Evolutionary conservation across 495 filamentous ascomycete species (phyloP).

Genomic region (Amphirosellinia nigrospora): DNA sequence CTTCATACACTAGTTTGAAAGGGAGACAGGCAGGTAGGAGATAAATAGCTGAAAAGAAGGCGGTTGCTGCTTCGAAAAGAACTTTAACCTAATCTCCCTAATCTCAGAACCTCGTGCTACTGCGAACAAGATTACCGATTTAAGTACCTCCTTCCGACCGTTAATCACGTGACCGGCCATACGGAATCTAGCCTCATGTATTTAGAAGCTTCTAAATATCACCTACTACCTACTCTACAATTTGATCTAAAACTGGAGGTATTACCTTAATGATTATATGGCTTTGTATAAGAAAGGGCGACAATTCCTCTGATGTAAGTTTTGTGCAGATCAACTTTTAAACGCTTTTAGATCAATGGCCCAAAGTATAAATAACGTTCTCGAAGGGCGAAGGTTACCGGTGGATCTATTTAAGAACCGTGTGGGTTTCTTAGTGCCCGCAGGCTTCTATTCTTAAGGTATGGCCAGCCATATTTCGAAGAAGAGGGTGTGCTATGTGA

Average conservation of each 20-base stretch:
- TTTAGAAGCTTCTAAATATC: not conserved
- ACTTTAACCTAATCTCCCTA: too few relatives aligned
- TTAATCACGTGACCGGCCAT: not conserved
- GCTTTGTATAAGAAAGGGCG: not conserved
- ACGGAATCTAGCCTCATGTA: not conserved
- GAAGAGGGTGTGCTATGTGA: not conserved
- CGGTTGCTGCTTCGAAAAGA: not conserved
- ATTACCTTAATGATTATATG: not conserved
- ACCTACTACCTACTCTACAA: not conserved
- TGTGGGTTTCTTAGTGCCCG: too few relatives aligned
- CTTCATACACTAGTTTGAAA: not conserved
- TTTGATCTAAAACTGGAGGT: not conserved
- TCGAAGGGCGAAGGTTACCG: too few relatives aligned
- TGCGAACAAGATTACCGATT: not conserved
- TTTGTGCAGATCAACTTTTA: not conserved
- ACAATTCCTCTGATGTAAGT: not conserved
- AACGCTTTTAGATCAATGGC: too few relatives aligned
- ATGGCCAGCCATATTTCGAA: not conserved
- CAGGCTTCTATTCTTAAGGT: not conserved
- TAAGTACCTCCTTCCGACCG: too few relatives aligned
- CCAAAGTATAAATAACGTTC: too few relatives aligned
- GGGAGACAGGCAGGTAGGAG: not conserved
- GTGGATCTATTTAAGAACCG: not conserved
- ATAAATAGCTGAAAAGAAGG: constrained; percentile 8
- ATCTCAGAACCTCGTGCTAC: not conserved